These are phyloP conservation scores for Cryomyces antarcticus DNA, from an alignment of 495 filamentous ascomycete species.

Conservation along the genomic window DNA sequence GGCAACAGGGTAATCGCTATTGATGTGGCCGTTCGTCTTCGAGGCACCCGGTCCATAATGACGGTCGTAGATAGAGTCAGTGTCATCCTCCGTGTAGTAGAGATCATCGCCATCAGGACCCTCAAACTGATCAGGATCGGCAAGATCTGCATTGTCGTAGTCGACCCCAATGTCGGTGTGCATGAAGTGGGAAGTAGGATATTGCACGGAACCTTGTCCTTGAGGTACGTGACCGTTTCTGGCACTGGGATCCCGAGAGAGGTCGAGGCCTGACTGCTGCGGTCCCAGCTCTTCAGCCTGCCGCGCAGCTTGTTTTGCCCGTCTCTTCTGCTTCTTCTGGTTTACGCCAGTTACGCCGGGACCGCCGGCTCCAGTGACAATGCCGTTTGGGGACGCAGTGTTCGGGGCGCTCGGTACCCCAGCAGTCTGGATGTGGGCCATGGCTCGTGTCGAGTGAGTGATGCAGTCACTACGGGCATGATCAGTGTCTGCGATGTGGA, in stretches of 20 bases:
- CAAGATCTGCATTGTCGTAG: slow-evolving; percentile 15
- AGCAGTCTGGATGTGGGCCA: slow-evolving; percentile 2
- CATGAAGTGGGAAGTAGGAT: slow-evolving; percentile 1
- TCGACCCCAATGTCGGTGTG: slow-evolving; percentile 1
- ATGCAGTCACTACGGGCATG: too few species aligned
- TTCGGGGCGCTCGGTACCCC: slow-evolving; percentile 5
- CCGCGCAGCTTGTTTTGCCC: slow-evolving; percentile 32
- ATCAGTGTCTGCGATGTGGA: too few species aligned
- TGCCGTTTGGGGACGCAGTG: slow-evolving; percentile 12
- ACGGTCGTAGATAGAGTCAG: too few species aligned
- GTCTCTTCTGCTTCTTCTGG: slow-evolving; percentile 73
- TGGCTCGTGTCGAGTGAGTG: not conserved
- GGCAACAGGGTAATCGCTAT: not conserved
- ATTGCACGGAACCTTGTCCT: slow-evolving; percentile 1
- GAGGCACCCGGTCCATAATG: too few species aligned
- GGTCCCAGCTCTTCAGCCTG: slow-evolving; percentile 40
- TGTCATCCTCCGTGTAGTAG: slow-evolving; percentile 24
- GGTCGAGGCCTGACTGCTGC: too few species aligned
- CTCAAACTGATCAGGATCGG: slow-evolving; percentile 16
- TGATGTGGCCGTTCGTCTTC: slow-evolving; percentile 3
- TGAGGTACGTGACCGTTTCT: slow-evolving; percentile 9
- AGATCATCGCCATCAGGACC: slow-evolving; percentile 20
- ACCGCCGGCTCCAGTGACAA: slow-evolving; percentile 1
- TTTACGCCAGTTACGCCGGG: slow-evolving; percentile 32
- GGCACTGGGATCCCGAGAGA: slow-evolving; percentile 5